Evolutionary conservation across 139 green algal genomes (phyloP).

Genomic region (Coelastrella sp.): DNA sequence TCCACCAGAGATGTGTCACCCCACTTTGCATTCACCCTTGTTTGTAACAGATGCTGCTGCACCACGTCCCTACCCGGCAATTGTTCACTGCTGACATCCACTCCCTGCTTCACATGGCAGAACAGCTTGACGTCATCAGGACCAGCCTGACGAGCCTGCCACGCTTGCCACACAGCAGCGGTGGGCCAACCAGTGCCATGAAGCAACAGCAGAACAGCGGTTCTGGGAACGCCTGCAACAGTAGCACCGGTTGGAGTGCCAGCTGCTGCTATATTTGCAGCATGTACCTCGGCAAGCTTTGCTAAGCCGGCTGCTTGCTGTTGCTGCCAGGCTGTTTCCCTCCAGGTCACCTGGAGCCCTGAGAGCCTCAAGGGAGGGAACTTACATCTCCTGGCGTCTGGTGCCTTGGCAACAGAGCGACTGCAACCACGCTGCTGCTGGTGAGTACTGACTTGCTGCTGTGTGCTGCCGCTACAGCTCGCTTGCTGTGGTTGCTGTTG

Average conservation of each 20-base stretch:
- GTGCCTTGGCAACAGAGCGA: too few relatives aligned
- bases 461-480: slow-evolving; percentile 4
- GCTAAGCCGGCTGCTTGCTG: not conserved
- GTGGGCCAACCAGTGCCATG: slow-evolving; percentile 17
- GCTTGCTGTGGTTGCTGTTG: slow-evolving; percentile 8
- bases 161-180: slow-evolving; percentile 13
- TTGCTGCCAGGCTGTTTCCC: slow-evolving; percentile 12
- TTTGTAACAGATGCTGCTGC: not conserved
- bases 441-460: not conserved
- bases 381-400: not conserved
- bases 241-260: not conserved
- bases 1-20: slow-evolving; percentile 30
- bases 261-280: not conserved
- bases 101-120: slow-evolving; percentile 16
- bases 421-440: not conserved
- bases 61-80: slow-evolving; percentile 9
- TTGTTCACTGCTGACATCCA: not conserved
- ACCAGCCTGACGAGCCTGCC: not conserved
- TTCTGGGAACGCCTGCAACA: not conserved
- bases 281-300: not conserved
- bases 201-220: slow-evolving; percentile 36
- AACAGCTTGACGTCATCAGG: not conserved
- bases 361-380: slow-evolving; percentile 12
- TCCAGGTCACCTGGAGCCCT: not conserved
- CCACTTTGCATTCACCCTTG: slow-evolving; percentile 13